Conservation (phyloP, 371 early-diverging fungal genomes). For the Smittium mucronatum region DNA sequence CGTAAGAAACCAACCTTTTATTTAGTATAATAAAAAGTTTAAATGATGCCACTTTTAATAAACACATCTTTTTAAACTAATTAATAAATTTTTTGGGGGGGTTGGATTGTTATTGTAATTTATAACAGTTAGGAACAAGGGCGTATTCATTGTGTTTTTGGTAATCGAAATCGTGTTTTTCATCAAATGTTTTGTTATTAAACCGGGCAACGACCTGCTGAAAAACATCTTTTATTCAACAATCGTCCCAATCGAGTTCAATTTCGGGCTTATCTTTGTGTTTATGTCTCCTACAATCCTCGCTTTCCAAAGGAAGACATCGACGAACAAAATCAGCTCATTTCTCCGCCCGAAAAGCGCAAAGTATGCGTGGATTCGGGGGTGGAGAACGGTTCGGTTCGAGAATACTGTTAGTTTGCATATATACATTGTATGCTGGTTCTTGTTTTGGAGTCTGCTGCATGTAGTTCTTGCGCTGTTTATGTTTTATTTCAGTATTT, state of each 20-base stretch:
- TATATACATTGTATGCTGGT: conserved; percentile 46
- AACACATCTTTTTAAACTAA: too few relatives aligned
- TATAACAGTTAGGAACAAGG: conserved; percentile 7
- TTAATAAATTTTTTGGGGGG: too few relatives aligned
- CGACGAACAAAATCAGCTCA: conserved; percentile 17
- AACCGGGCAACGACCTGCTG: neutral
- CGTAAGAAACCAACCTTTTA: too few relatives aligned
- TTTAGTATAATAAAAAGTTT: too few relatives aligned
- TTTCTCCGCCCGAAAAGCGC: neutral
- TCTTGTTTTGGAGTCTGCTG: conserved; percentile 42
- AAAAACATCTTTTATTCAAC: conserved; percentile 3
- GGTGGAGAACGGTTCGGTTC: conserved; percentile 40
- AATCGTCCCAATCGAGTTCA: conserved; percentile 9
- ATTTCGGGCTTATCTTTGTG: conserved; percentile 29
- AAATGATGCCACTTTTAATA: too few relatives aligned
- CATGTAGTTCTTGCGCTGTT: conserved; percentile 28
- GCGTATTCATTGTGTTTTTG: conserved; percentile 1
- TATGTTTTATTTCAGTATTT: conserved; percentile 1
- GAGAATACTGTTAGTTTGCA: conserved; percentile 61
- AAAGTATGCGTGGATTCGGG: neutral
- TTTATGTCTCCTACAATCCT: conserved; percentile 34
- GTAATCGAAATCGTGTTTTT: neutral
- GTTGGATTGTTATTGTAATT: too few relatives aligned
- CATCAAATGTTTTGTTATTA: neutral
- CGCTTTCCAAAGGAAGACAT: conserved; percentile 36